A percentile compares a stretch with the other conserved stretches of the same genome.
phyloP scores from a whole-genome alignment of 345 rosid species.

The Cardamine resedifolia region DNA sequence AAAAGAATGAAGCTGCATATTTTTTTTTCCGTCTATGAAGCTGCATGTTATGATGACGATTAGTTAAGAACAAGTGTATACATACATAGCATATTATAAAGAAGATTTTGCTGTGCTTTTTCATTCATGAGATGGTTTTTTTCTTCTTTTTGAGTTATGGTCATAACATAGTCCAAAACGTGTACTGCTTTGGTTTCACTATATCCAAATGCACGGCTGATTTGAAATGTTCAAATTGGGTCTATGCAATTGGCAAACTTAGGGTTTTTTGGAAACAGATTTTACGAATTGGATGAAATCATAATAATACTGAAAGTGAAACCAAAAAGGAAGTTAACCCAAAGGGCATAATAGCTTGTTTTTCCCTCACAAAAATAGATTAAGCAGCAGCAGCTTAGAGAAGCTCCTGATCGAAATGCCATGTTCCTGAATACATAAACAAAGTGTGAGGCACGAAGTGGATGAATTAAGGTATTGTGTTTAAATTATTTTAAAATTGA shows the following conservation, averaged over 20 bases:
- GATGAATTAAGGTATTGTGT: not conserved
- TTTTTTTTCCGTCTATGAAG: too few relatives aligned
- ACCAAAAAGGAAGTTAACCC: not conserved
- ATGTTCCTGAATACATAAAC: slow-evolving; percentile 57
- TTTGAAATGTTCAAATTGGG: not conserved
- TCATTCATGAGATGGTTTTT: not conserved
- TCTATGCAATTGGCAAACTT: not conserved
- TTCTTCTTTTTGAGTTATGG: not conserved
- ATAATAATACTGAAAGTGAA: not conserved
- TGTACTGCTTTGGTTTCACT: not conserved
- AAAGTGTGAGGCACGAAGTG: slow-evolving; percentile 19
- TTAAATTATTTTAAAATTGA: not conserved
- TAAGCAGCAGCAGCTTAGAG: slow-evolving; percentile 40
- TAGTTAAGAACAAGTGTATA: not conserved
- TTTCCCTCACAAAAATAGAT: slow-evolving; percentile 4
- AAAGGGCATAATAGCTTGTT: not conserved
- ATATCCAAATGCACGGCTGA: not conserved
- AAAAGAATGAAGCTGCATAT: too few relatives aligned
- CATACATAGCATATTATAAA: not conserved
- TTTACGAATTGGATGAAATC: not conserved
- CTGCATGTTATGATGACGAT: too few relatives aligned
- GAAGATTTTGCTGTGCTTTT: not conserved
- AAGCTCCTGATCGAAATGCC: slow-evolving; percentile 95
- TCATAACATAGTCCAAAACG: not conserved
- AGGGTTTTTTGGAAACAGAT: not conserved